phyloP scores from a whole-genome alignment of 495 filamentous ascomycete species.

The Choiromyces venosus region DNA sequence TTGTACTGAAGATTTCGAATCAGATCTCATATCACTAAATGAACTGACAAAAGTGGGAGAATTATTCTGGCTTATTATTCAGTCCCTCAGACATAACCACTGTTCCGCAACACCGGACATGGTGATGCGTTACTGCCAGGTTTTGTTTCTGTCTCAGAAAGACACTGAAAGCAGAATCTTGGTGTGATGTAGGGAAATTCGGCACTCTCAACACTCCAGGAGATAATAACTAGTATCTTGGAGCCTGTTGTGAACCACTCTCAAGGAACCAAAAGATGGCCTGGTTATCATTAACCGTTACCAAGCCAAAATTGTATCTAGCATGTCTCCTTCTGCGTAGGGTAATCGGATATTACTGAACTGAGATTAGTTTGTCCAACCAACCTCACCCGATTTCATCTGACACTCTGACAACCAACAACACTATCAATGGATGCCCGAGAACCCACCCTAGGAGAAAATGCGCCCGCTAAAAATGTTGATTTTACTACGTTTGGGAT shows the following conservation, averaged over 20 bases:
- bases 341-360: neutral
- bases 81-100: too few species aligned
- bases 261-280: neutral
- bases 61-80: too few species aligned
- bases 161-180: too few species aligned
- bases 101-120: too few species aligned
- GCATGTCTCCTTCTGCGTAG: neutral
- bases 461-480: slow-evolving; percentile 35
- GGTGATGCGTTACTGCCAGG: too few species aligned
- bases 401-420: neutral
- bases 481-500: slow-evolving; percentile 88
- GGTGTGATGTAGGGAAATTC: too few species aligned
- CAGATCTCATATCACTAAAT: too few species aligned
- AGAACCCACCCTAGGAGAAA: neutral
- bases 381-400: neutral
- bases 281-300: neutral
- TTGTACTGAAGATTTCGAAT: too few species aligned
- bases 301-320: neutral
- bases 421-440: neutral
- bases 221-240: too few species aligned
- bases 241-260: neutral
- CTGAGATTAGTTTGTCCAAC: neutral
- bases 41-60: too few species aligned
- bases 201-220: too few species aligned
- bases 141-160: too few species aligned